A percentile compares a stretch with the other conserved stretches of the same genome.
Conservation (phyloP, 2,329 filamentous ascomycete genomes). For the Didymella keratinophila region DNA sequence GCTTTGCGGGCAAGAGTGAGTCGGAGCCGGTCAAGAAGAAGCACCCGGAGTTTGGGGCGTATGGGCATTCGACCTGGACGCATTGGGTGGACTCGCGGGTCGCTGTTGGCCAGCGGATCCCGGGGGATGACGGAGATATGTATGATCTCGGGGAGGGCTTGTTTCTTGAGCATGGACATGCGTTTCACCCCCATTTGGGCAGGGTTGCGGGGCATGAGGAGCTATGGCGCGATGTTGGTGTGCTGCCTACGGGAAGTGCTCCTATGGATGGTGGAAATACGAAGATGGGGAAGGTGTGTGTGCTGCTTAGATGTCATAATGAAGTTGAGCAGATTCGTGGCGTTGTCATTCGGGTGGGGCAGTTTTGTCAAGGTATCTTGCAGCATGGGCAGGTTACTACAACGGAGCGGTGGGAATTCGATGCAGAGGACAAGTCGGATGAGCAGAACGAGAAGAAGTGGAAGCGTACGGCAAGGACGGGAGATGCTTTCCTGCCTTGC, state of each 20-base stretch:
- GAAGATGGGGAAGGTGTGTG: conserved; percentile 31
- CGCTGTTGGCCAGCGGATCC: conserved; percentile 42
- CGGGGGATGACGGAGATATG: conserved; percentile 65
- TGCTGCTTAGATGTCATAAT: conserved; percentile 53
- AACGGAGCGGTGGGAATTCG: conserved; percentile 64
- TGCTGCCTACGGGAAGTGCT: too few relatives aligned
- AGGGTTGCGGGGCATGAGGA: conserved; percentile 69
- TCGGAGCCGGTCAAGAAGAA: not conserved
- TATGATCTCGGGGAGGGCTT: conserved; percentile 45
- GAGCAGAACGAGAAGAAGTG: conserved; percentile 31
- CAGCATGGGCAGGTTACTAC: conserved; percentile 52
- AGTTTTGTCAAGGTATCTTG: conserved; percentile 65
- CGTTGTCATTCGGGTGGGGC: conserved; percentile 62
- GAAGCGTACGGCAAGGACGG: conserved; percentile 50
- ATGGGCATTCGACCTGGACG: conserved; percentile 54
- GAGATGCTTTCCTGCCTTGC: conserved; percentile 53
- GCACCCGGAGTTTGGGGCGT: not conserved
- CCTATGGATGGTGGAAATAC: too few relatives aligned
- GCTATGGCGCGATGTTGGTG: conserved; percentile 68
- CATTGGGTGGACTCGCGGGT: conserved; percentile 69
- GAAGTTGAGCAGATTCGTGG: conserved; percentile 55
- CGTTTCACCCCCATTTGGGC: conserved; percentile 64
- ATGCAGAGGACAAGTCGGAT: not conserved
- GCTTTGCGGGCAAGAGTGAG: conserved; percentile 65
- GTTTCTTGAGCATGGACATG: conserved; percentile 63